Percentiles rank a stretch among this genome's conserved stretches.
Evolutionary conservation across 2,329 filamentous ascomycete species (phyloP).

Genomic region (Nemania sp.): DNA sequence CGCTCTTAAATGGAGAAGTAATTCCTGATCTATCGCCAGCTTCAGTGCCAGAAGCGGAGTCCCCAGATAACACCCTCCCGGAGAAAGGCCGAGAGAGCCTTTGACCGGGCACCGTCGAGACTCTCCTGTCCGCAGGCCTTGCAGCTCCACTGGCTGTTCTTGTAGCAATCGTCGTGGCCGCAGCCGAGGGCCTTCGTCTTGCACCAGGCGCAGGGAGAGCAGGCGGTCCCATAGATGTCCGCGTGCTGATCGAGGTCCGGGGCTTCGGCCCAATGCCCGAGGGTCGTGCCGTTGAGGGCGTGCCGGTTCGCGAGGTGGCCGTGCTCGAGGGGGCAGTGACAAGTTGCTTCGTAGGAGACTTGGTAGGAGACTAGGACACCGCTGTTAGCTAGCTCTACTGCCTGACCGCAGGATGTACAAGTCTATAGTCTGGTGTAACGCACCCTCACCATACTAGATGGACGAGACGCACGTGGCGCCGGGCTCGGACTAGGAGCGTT

Average conservation of each 20-base stretch:
- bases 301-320: slow-evolving; percentile 64
- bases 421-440: too few species aligned
- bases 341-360: slow-evolving; percentile 78
- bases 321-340: slow-evolving; percentile 57
- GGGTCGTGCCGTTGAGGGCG: slow-evolving; percentile 60
- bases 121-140: slow-evolving; percentile 47
- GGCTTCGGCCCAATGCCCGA: slow-evolving; percentile 52
- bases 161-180: slow-evolving; percentile 44
- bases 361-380: slow-evolving; percentile 67
- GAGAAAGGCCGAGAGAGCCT: slow-evolving; percentile 45
- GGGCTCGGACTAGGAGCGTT: slow-evolving; percentile 76
- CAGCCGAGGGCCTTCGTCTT: slow-evolving; percentile 49
- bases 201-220: slow-evolving; percentile 50
- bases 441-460: slow-evolving; percentile 61
- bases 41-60: slow-evolving; percentile 50
- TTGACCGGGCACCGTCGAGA: slow-evolving; percentile 42
- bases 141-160: slow-evolving; percentile 37
- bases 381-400: slow-evolving; percentile 11
- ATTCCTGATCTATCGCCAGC: slow-evolving; percentile 44
- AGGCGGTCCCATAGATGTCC: slow-evolving; percentile 71
- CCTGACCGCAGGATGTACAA: neutral
- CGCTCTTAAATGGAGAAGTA: slow-evolving; percentile 55
- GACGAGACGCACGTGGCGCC: slow-evolving; percentile 58
- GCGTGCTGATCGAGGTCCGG: slow-evolving; percentile 58
- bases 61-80: slow-evolving; percentile 50